These are phyloP conservation scores for Plasmodium sp. DNA, from an alignment of 169 alveolate genomes.

Conservation along the genomic window DNA sequence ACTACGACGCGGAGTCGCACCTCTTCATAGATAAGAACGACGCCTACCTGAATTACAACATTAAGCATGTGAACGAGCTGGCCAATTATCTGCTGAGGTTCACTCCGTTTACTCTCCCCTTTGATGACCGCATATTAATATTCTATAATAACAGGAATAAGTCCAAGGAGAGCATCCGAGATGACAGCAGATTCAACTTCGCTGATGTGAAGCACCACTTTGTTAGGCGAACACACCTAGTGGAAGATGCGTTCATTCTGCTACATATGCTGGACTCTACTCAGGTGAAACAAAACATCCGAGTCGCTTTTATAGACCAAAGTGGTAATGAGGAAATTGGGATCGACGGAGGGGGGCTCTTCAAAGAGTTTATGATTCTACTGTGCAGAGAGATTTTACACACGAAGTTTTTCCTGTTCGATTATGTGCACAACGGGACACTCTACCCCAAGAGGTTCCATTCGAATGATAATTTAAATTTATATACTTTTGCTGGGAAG, in stretches of 20 bases:
- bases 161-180: slow-evolving; percentile 53
- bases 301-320: slow-evolving; percentile 90
- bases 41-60: slow-evolving; percentile 43
- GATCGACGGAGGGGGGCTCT: slow-evolving; percentile 98
- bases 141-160: slow-evolving; percentile 75
- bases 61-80: slow-evolving; percentile 50
- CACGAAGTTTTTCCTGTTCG: slow-evolving; percentile 90
- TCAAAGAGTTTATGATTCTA: slow-evolving; percentile 94
- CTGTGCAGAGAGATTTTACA: slow-evolving; percentile 91
- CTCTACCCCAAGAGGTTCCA: slow-evolving; percentile 80
- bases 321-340: slow-evolving; percentile 94
- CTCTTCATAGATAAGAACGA: slow-evolving; percentile 40
- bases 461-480: slow-evolving; percentile 76
- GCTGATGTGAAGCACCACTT: slow-evolving; percentile 68
- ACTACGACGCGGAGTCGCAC: slow-evolving; percentile 26
- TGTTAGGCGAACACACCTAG: slow-evolving; percentile 82
- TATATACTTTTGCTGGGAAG: slow-evolving; percentile 87
- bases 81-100: slow-evolving; percentile 70
- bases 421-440: slow-evolving; percentile 73
- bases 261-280: slow-evolving; percentile 75
- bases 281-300: slow-evolving; percentile 81
- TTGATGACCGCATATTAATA: slow-evolving; percentile 77
- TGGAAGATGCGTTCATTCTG: slow-evolving; percentile 84
- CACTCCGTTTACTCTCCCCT: slow-evolving; percentile 74
- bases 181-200: slow-evolving; percentile 60